Evolutionary conservation across 805 yeast genomes (phyloP).

Genomic region (Vanderwaltozyma tropicalis): DNA sequence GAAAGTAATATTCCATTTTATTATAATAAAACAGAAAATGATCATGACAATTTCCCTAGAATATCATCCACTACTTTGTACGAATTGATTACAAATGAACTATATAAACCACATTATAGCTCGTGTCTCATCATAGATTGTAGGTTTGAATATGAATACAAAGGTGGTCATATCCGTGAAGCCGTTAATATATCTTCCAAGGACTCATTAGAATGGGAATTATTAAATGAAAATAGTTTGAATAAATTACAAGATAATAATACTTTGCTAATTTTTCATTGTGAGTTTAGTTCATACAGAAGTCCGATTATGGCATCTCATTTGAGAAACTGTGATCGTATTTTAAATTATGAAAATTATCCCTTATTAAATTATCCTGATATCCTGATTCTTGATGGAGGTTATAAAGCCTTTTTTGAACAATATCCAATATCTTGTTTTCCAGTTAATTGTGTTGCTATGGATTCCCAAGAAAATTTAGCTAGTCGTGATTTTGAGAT

Average conservation of each 20-base stretch:
- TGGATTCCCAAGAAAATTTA: slow-evolving; percentile 42
- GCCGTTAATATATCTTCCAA: slow-evolving; percentile 72
- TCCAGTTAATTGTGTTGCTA: slow-evolving; percentile 75
- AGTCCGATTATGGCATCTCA: slow-evolving; percentile 93
- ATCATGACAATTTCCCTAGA: slow-evolving; percentile 42
- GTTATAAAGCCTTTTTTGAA: slow-evolving; percentile 72
- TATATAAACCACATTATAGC: slow-evolving; percentile 39
- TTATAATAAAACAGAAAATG: slow-evolving; percentile 25
- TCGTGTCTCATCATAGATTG: slow-evolving; percentile 66
- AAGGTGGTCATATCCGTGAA: slow-evolving; percentile 84
- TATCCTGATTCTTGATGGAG: slow-evolving; percentile 80
- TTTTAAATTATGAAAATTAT: slow-evolving; percentile 58
- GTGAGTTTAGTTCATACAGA: slow-evolving; percentile 86
- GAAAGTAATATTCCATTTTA: slow-evolving; percentile 45
- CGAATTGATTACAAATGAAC: slow-evolving; percentile 28
- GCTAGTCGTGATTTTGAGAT: slow-evolving; percentile 40
- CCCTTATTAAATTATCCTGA: slow-evolving; percentile 84
- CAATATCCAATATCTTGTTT: slow-evolving; percentile 46
- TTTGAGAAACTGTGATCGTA: slow-evolving; percentile 74
- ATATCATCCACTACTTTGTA: slow-evolving; percentile 36
- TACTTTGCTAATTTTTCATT: slow-evolving; percentile 70
- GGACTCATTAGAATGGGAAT: slow-evolving; percentile 50
- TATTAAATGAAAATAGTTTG: slow-evolving; percentile 27
- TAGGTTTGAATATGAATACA: slow-evolving; percentile 82
- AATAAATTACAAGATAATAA: slow-evolving; percentile 5